A percentile compares a stretch with the other conserved stretches of the same genome.
Conservation (phyloP, 352 stramenopile genomes). For the Globisporangium echinulatum region DNA sequence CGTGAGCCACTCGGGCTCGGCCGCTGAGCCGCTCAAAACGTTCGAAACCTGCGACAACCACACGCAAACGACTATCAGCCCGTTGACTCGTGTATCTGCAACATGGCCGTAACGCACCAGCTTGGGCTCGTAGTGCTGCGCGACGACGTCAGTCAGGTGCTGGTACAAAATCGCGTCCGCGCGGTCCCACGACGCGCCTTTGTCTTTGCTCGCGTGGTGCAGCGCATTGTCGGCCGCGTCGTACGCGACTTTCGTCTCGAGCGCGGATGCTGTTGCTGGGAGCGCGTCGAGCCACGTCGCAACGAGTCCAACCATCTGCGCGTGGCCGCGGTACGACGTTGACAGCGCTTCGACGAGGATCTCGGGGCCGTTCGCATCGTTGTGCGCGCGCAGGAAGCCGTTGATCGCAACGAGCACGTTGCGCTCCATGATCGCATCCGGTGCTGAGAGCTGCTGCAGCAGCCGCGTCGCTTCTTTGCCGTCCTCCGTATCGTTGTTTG, state of each 20-base stretch:
- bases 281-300: slow-evolving; percentile 74
- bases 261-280: slow-evolving; percentile 43
- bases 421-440: slow-evolving; percentile 80
- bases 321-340: slow-evolving; percentile 79
- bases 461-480: slow-evolving; percentile 67
- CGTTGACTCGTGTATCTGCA: no score
- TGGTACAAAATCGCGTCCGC: slow-evolving; percentile 75
- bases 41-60: slow-evolving; percentile 52
- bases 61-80: not conserved
- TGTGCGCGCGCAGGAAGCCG: slow-evolving; percentile 73
- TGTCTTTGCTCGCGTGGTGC: slow-evolving; percentile 49
- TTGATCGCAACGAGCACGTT: slow-evolving; percentile 80
- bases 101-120: slow-evolving; percentile 22
- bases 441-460: slow-evolving; percentile 58
- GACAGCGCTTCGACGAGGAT: slow-evolving; percentile 84
- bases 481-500: slow-evolving; percentile 31
- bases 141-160: slow-evolving; percentile 70
- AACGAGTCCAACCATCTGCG: slow-evolving; percentile 84
- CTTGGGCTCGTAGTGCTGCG: slow-evolving; percentile 80
- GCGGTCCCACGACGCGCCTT: slow-evolving; percentile 63
- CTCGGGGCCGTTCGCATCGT: slow-evolving; percentile 73
- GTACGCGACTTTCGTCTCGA: slow-evolving; percentile 74
- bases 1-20: slow-evolving; percentile 77
- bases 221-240: slow-evolving; percentile 62
- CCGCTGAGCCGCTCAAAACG: slow-evolving; percentile 68